Base-by-base conservation (phyloP, 805 yeast species). In the Vanderwaltozyma yarrowii region DNA sequence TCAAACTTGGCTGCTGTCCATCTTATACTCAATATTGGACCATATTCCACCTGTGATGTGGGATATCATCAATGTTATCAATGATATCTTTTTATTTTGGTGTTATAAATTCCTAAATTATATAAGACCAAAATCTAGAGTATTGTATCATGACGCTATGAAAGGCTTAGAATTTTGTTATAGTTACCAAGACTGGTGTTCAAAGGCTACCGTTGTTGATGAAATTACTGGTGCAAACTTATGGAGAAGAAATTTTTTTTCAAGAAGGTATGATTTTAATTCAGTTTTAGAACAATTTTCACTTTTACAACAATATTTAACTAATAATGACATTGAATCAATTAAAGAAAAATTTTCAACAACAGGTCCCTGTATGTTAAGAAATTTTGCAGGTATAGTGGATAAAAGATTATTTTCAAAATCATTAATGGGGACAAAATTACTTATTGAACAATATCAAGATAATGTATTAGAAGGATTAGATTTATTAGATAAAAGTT, bases 311-410 rank as follows among this genome's bases (percentile, higher is more conserved):
- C 70, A 70, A 16, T 87, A 94, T 1, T 58, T 92, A 35, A 63
- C 67, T 20, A 65, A 66, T 38, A 44, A 31, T 7, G 85, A 87
- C 55, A 64, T 76, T 2, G 68, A 67, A 16, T 61, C 67, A 25
- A 64, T 87, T 15, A 70, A 81, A 62, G 76, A 81, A 16, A 63
- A 80, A 28, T 69, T 89, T 33, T 64, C 95, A 30, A 80, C 69
- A 0, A 67, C 94, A 0, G 95, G 96, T 6, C 61, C 65, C 1
- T 52, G 58, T 0, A 71, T 87, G 51, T 64, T 92, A 26, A 64
- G 98, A 30, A 92, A 92, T 54, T 83, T 89, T 64, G 97, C 95
- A 6, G 94, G 95, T 1, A 85, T 92, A 4, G 73, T 94, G 1
- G 83, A 80, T 46, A 77, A 80, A 45, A 72, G 78, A 38, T 64